These are phyloP conservation scores for Globisporangium solare DNA, from an alignment of 352 stramenopile genomes.

Conservation along the genomic window DNA sequence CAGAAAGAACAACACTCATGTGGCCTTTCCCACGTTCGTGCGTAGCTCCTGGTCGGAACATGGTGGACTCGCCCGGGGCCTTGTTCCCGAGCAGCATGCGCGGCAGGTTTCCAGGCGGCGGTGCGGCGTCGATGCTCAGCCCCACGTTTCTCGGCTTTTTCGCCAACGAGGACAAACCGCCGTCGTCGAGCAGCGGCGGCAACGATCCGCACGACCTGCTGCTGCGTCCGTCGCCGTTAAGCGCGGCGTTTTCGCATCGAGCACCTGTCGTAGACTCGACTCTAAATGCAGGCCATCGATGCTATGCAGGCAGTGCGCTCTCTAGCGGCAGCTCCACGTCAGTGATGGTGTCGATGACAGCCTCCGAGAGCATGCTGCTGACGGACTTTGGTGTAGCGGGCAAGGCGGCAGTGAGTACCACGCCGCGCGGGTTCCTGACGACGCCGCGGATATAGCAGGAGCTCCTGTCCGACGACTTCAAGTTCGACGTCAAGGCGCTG, in stretches of 20 bases:
- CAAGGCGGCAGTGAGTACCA: conserved; percentile 16
- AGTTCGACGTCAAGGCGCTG: conserved; percentile 35
- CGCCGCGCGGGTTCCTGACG: conserved; percentile 17
- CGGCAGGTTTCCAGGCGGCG: neutral
- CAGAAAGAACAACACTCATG: too few relatives aligned
- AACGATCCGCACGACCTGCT: conserved; percentile 4
- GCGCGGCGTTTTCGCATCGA: too few relatives aligned
- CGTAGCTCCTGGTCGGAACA: neutral
- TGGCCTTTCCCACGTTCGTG: too few relatives aligned
- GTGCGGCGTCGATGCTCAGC: conserved; percentile 63
- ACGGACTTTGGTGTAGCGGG: conserved; percentile 12
- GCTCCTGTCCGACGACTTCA: conserved; percentile 70
- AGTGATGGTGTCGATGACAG: too few relatives aligned
- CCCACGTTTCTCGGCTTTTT: conserved; percentile 77
- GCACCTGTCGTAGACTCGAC: too few relatives aligned
- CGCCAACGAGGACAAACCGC: conserved; percentile 55
- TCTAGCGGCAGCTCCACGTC: too few relatives aligned
- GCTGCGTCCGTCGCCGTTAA: conserved; percentile 3
- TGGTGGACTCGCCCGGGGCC: conserved; percentile 18
- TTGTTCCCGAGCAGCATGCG: conserved; percentile 13
- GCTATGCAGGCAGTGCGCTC: too few relatives aligned
- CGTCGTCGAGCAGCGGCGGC: conserved; percentile 2
- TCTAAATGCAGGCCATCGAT: too few relatives aligned
- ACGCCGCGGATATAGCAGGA: conserved; percentile 59
- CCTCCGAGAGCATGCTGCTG: too few relatives aligned